Evolutionary conservation across 2,329 filamentous ascomycete genomes (phyloP).

Genomic region (Ophiostoma fasciatum): DNA sequence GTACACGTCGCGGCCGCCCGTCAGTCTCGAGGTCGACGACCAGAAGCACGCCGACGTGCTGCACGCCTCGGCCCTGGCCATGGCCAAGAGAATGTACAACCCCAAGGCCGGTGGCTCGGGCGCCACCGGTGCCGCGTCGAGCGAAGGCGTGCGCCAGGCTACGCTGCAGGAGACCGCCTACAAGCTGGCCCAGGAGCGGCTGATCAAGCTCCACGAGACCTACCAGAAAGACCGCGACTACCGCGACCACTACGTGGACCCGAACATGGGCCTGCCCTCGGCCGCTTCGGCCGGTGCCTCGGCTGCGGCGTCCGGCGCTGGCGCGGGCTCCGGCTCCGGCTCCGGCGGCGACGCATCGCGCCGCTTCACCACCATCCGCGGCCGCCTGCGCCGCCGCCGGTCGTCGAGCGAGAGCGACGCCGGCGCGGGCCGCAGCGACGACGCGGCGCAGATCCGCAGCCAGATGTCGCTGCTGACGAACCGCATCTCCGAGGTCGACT

Average conservation of each 20-base stretch:
- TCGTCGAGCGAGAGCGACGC: constrained; percentile 52
- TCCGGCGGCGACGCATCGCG: constrained; percentile 17
- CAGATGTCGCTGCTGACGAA: constrained; percentile 5
- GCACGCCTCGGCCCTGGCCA: constrained; percentile 70
- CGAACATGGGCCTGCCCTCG: constrained; percentile 25
- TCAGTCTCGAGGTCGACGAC: constrained; percentile 60
- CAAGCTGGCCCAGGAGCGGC: constrained; percentile 67
- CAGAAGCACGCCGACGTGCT: constrained; percentile 56
- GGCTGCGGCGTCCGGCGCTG: too few relatives aligned
- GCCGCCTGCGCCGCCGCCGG: constrained; percentile 40
- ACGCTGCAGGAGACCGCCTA: constrained; percentile 78
- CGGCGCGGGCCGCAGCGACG: constrained; percentile 45
- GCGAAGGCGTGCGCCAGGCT: constrained; percentile 31
- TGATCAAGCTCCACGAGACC: constrained; percentile 67
- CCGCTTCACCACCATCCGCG: constrained; percentile 35
- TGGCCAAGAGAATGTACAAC: constrained; percentile 80
- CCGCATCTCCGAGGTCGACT: constrained; percentile 35
- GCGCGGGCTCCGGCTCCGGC: too few relatives aligned
- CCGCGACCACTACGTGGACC: constrained; percentile 55
- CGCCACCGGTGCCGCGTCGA: background rate
- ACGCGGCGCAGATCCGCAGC: constrained; percentile 49
- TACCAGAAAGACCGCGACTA: constrained; percentile 47
- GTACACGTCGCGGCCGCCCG: constrained; percentile 62
- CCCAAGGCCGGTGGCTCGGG: constrained; percentile 1
- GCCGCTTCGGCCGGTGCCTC: too few relatives aligned